These are phyloP conservation scores for Glycine latifolia DNA, from an alignment of 306 rosid genomes.

Conservation along the genomic window DNA sequence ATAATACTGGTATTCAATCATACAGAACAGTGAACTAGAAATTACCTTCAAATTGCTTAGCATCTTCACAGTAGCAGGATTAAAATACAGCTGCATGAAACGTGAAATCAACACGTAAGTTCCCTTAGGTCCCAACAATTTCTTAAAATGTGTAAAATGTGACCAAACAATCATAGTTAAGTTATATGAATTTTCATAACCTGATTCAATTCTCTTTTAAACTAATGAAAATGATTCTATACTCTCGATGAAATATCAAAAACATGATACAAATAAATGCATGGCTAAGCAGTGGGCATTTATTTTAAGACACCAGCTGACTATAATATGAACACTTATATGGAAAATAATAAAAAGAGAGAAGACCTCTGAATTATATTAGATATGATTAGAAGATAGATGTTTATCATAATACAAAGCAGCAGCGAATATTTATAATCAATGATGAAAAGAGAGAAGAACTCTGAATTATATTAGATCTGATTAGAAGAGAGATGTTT, in stretches of 20 bases:
- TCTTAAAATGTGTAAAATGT: not conserved
- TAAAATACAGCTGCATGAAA: slow-evolving; percentile 90
- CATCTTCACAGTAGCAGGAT: slow-evolving; percentile 99
- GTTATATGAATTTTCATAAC: not conserved
- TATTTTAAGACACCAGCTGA: slow-evolving; percentile 29
- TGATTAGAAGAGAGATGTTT: no score
- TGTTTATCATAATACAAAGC: not conserved
- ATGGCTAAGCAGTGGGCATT: not conserved
- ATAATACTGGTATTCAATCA: slow-evolving; percentile 25
- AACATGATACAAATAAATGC: not conserved
- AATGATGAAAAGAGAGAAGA: no score
- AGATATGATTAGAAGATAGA: not conserved
- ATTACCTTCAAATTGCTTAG: slow-evolving; percentile 97
- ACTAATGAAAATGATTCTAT: not conserved
- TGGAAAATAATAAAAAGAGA: slow-evolving; percentile 9
- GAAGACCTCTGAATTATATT: slow-evolving; percentile 19
- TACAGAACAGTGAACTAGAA: slow-evolving; percentile 36
- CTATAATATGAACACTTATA: slow-evolving; percentile 18
- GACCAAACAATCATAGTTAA: not conserved
- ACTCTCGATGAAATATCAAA: not conserved
- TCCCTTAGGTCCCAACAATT: slow-evolving; percentile 25
- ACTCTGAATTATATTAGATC: no score
- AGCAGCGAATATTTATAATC: not conserved
- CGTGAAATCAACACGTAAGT: slow-evolving; percentile 46
- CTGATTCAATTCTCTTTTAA: slow-evolving; percentile 10